Evolutionary conservation across 2,329 filamentous ascomycete genomes (phyloP).

Genomic region (Monilinia fructicola): DNA sequence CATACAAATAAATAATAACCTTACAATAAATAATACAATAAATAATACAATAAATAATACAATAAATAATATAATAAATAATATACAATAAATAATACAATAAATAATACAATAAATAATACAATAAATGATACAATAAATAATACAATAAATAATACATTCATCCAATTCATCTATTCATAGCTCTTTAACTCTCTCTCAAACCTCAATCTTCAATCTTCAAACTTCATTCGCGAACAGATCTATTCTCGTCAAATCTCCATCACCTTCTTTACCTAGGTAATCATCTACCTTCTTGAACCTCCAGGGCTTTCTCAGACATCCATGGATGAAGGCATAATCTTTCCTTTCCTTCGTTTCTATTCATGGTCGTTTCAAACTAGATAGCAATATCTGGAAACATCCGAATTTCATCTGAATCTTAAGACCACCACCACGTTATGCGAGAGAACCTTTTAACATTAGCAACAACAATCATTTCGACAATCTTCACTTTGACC

Average conservation of each 20-base stretch:
- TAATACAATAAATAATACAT: too few relatives aligned
- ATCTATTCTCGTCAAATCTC: background rate
- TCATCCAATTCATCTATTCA: too few relatives aligned
- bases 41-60: too few relatives aligned
- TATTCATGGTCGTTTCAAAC: slow-evolving; percentile 11
- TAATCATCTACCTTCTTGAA: background rate
- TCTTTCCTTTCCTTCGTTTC: background rate
- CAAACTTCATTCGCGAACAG: background rate
- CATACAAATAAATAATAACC: too few relatives aligned
- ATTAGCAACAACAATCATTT: slow-evolving; percentile 37
- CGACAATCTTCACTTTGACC: slow-evolving; percentile 39
- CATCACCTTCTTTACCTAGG: background rate
- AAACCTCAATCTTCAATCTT: too few relatives aligned
- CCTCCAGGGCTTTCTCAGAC: background rate
- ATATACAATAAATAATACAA: too few relatives aligned
- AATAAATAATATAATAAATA: too few relatives aligned
- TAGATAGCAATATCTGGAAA: background rate
- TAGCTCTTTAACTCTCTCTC: too few relatives aligned
- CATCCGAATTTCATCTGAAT: background rate
- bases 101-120: too few relatives aligned
- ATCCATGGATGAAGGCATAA: slow-evolving; percentile 19
- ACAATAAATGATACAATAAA: too few relatives aligned
- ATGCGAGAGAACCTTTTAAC: slow-evolving; percentile 39
- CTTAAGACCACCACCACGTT: slow-evolving; percentile 25
- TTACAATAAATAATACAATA: too few relatives aligned